Percentiles rank a stretch among this genome's conserved stretches.
Conservation (phyloP, 2,329 filamentous ascomycete species). For the Fusarium decemcellulare region DNA sequence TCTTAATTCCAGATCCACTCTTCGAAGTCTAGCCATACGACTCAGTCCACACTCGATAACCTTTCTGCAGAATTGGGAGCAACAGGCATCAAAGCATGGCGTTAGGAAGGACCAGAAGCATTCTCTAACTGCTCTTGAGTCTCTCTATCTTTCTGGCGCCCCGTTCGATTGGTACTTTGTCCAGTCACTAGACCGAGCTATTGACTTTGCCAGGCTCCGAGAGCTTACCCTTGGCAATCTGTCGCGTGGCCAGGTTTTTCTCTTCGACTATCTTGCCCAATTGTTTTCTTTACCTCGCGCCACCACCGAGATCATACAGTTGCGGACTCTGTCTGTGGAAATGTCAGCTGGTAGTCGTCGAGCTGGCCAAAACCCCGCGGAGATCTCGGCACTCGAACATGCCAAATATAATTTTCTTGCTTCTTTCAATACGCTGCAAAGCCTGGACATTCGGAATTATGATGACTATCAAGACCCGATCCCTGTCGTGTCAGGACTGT, state of each 20-base stretch:
- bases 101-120: background rate
- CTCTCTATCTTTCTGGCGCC: conserved; percentile 8
- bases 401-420: conserved; percentile 21
- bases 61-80: conserved; percentile 9
- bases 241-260: rapidly evolving
- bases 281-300: background rate
- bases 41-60: background rate
- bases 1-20: conserved; percentile 34
- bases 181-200: background rate
- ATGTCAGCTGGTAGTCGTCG: background rate
- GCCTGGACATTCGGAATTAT: conserved; percentile 12
- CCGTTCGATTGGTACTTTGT: background rate
- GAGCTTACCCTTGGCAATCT: conserved; percentile 9
- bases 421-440: conserved; percentile 33
- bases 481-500: conserved; percentile 12
- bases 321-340: conserved; percentile 11
- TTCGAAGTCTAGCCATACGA: conserved; percentile 11
- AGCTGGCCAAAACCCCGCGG: background rate
- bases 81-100: background rate
- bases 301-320: background rate
- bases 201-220: conserved; percentile 31
- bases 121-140: conserved; percentile 15
- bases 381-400: background rate
- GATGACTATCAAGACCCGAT: background rate
- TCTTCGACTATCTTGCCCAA: conserved; percentile 12